Base-by-base conservation (phyloP, 805 yeast species). In the Naumovozyma dairenensis region DNA sequence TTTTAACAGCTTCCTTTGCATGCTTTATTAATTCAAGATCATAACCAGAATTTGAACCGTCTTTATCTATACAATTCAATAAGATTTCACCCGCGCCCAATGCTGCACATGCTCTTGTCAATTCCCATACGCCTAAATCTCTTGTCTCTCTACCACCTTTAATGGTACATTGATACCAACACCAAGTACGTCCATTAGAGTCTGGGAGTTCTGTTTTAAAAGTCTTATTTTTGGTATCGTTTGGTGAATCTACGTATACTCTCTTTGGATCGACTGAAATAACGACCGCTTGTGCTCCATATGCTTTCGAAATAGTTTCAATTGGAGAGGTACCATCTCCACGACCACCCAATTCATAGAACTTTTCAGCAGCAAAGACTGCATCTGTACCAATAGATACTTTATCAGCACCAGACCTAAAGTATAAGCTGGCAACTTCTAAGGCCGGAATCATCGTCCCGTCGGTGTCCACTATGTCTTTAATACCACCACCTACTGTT, bases 311-410 rank as follows among this genome's bases (percentile, higher is more conserved):
- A 18, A 92, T 92, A 0, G 93, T 80, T 60, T 92, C 99, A 45
- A 92, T 89, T 16, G 98, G 95, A 0, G 94, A 69, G 2, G 63
- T 67, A 0, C 98, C 98, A 29, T 72, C 69, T 29, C 79, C 75
- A 21, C 53, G 57, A 17, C 63, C 59, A 27, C 78, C 80, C 31
- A 65, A 65, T 1, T 66, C 70, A 57, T 80, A 82, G 58, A 65
- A 92, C 25, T 73, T 65, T 54, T 86, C 95, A 4, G 97, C 97
- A 21, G 94, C 94, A 32, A 62, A 57, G 2, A 92, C 98, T 0
- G 99, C 94, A 62, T 92, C 99, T 6, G 94, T 74, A n/a, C 99
- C 99, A 52, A 92, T 92, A 29, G 95, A 83, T 5, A 92, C 94
- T 55, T 92, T 92, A 60, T 92, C 99, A 12, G 99, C 99, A 41